Base-by-base conservation (phyloP, 331 rosid species). In the Rhamnella rubrinervis region DNA sequence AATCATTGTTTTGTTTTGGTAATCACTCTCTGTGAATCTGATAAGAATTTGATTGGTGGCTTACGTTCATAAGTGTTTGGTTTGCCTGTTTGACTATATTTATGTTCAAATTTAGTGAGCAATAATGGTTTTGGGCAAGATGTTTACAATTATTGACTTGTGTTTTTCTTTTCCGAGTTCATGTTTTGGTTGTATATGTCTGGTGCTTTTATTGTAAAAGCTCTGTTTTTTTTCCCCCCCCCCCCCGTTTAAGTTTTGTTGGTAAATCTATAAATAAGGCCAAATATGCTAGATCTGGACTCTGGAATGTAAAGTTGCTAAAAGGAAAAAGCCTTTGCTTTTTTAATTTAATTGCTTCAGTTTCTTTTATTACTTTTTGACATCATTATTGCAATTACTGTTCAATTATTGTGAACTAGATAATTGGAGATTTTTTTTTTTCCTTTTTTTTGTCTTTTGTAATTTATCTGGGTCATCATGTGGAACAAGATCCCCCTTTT, bases 171-270 rank as follows among this genome's bases (percentile, higher is more conserved):
- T 76, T 62, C 3, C 1, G 7, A 63, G 35, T 37, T 51, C 39
- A 39, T 8, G 19, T 28, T 41, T 39, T 37, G 58, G 23, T 39
- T 37, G 58, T 18, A 39, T 10, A 20, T 52, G 20, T 40, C 19
- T 23, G 18, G 16, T 18, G 28, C 40, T 38, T 62, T 17, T 50
- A 16, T 4, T 35, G 16, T 58, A 26, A 49, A 21, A 26, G 20
- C 72, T 59, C 68, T 71, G 69, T 64, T 71, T 60, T 64, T 71
- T 60, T 44, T 31, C 44, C 69, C 20, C n/a, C n/a, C 52, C 12
- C 21, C 44, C 69, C 41, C 67, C 66, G 77, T 66, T 77, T 38
- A 49, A 2, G 19, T 21, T 15, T 21, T 51, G 1, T 37, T 59
- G 41, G 17, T 20, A 61, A 2, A 38, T 4, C 39, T 44, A 16